These are phyloP conservation scores for Nitzschia palea DNA, from an alignment of 108 stramenopile species.

Conservation along the genomic window DNA sequence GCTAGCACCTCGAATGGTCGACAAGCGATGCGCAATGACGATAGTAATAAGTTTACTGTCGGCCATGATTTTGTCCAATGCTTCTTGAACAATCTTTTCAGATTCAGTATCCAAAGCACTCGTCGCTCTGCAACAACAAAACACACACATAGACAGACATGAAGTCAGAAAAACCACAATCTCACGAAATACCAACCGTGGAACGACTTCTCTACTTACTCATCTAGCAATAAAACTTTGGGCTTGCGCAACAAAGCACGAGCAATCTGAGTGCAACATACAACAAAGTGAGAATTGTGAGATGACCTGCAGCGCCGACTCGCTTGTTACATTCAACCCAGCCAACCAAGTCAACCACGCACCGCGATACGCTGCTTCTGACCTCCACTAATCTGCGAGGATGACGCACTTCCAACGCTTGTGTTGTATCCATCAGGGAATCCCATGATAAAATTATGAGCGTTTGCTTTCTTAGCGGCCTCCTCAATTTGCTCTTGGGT, in stretches of 20 bases:
- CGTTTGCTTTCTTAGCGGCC: conserved; percentile 79
- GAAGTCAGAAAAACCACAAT: too few relatives aligned
- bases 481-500: conserved; percentile 45
- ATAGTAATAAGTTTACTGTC: conserved; percentile 44
- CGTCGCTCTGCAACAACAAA: conserved; percentile 37
- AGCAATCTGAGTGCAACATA: conserved; percentile 74
- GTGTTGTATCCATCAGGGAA: conserved; percentile 65
- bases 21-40: conserved; percentile 77
- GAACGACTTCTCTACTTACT: too few relatives aligned
- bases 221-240: conserved; percentile 55
- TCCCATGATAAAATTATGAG: conserved; percentile 58
- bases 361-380: conserved; percentile 73
- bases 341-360: conserved; percentile 3
- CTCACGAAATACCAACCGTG: too few relatives aligned
- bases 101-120: conserved; percentile 63
- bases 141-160: too few relatives aligned
- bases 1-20: conserved; percentile 78
- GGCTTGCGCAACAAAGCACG: conserved; percentile 56
- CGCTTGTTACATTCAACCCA: conserved; percentile 8
- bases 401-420: conserved; percentile 9
- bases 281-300: not conserved
- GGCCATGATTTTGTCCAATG: conserved; percentile 64
- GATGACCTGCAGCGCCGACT: conserved; percentile 31
- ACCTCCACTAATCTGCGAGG: conserved; percentile 38
- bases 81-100: conserved; percentile 77